Base-by-base conservation (phyloP, 1,284 basidiomycete species). In the Cutaneotrichosporon sp. region DNA sequence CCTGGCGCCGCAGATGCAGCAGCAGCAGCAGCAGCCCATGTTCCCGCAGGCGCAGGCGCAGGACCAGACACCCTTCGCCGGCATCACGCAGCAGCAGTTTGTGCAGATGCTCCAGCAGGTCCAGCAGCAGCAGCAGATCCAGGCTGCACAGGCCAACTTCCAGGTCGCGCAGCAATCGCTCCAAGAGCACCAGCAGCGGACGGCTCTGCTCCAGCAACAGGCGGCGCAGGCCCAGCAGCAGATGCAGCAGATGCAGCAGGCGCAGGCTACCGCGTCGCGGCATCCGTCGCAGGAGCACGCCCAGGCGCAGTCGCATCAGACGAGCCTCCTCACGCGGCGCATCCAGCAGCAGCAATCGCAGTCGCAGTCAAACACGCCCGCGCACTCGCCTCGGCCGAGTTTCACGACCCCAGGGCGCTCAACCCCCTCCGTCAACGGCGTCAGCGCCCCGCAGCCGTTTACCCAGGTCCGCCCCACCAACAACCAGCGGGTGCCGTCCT, bases 321-420 rank as follows among this genome's bases (percentile, higher is more conserved):
- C 63, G 14, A 74, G 73, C 56, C 62, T 75, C 7, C 62, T 75
- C 24, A 68, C 71, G 1, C 65, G 73, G 1, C 69, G 71, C n/a
- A 58, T 74, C 42, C 74, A 73, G 62, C 68, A 73, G 49, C 63
- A 67, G 18, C 67, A 59, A 38, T 22, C 29, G 14, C 54, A 58
- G 25, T 29, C 29, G 13, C 50, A 24, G 20, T 45, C 53, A 59
- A 47, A 29, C 57, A 54, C 53, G 38, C 62, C 29, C 47, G 45
- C 56, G 42, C 58, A 36, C 6, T 53, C 51, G 33, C 34, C 51
- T 8, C 51, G 33, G 10, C 3, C 36, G 16, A 33, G 47, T 34
- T 55, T 10, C 55, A 22, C 29, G 3, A 33, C 24, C n/a, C 27
- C 38, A 24, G 27, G 54, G 7, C 55, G 55, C 16, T 36, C 45